phyloP scores from a whole-genome alignment of 306 rosid species.

The Betula pendula region DNA sequence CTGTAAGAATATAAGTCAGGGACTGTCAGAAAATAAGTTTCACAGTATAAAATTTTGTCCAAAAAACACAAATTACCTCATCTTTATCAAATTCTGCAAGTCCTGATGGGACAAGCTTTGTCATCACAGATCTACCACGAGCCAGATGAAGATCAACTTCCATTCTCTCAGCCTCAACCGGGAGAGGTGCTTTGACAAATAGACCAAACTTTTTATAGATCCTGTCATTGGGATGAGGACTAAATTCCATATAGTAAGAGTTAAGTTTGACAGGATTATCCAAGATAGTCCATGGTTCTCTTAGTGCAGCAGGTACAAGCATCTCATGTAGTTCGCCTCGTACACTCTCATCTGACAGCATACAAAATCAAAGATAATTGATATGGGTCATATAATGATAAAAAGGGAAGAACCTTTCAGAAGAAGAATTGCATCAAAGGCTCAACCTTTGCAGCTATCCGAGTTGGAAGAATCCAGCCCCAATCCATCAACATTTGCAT shows the following conservation, averaged over 20 bases:
- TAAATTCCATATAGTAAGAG: slow-evolving; percentile 67
- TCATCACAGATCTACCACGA: slow-evolving; percentile 77
- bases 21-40: slow-evolving; percentile 19
- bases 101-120: slow-evolving; percentile 68
- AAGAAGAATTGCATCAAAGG: slow-evolving; percentile 18
- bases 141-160: slow-evolving; percentile 90
- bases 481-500: slow-evolving; percentile 37
- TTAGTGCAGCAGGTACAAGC: slow-evolving; percentile 67
- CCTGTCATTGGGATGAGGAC: slow-evolving; percentile 75
- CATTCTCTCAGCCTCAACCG: slow-evolving; percentile 77
- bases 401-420: slow-evolving; percentile 27
- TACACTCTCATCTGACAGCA: slow-evolving; percentile 49
- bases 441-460: slow-evolving; percentile 62
- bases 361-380: slow-evolving; percentile 18
- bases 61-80: slow-evolving; percentile 52
- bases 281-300: slow-evolving; percentile 50
- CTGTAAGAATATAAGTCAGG: slow-evolving; percentile 39
- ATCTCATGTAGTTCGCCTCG: slow-evolving; percentile 76
- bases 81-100: slow-evolving; percentile 56
- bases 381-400: slow-evolving; percentile 26
- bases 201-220: slow-evolving; percentile 73
- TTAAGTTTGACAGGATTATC: slow-evolving; percentile 42
- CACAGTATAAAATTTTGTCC: neutral
- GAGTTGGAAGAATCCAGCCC: slow-evolving; percentile 51
- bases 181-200: slow-evolving; percentile 64